Conservation (phyloP, 352 stramenopile genomes). For the Halophytophthora polymorphica region DNA sequence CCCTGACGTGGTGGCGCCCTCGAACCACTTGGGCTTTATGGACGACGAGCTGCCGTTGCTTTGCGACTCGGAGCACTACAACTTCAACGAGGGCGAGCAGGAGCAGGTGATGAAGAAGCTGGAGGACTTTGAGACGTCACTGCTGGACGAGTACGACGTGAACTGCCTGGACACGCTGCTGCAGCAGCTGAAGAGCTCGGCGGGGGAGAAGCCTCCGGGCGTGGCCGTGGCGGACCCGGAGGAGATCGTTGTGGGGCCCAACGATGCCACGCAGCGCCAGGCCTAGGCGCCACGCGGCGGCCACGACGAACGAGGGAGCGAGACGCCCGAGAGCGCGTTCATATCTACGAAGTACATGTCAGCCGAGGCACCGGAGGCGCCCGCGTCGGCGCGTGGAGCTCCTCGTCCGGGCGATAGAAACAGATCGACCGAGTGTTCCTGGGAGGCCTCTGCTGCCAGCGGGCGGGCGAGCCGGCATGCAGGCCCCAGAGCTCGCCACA, state of each 20-base stretch:
- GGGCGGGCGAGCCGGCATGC: slow-evolving; percentile 4
- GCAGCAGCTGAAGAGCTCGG: slow-evolving; percentile 66
- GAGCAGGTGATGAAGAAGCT: slow-evolving; percentile 86
- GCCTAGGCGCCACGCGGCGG: slow-evolving; percentile 21
- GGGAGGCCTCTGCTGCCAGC: slow-evolving; percentile 1
- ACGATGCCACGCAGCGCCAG: slow-evolving; percentile 33
- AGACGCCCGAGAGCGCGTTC: slow-evolving; percentile 13
- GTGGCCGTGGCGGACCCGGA: slow-evolving; percentile 53
- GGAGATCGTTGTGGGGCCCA: slow-evolving; percentile 51
- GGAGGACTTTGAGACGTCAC: slow-evolving; percentile 85
- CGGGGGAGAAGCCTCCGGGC: slow-evolving; percentile 34
- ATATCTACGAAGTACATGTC: slow-evolving; percentile 35
- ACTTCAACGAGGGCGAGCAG: slow-evolving; percentile 75
- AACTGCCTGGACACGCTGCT: slow-evolving; percentile 81
- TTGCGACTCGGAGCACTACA: slow-evolving; percentile 66
- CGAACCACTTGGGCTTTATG: slow-evolving; percentile 53
- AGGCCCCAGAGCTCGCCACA: slow-evolving; percentile 7
- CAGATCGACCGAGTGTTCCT: slow-evolving; percentile 17
- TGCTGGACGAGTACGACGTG: slow-evolving; percentile 86
- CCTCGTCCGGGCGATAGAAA: slow-evolving; percentile 21
- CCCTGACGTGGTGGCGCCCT: slow-evolving; percentile 1
- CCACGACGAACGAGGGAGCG: neutral
- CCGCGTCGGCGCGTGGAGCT: slow-evolving; percentile 8
- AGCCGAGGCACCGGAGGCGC: slow-evolving; percentile 13
- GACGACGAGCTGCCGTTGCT: slow-evolving; percentile 73